Evolutionary conservation across 2,329 filamentous ascomycete genomes (phyloP).

Genomic region (Sordariomycetes sp.): DNA sequence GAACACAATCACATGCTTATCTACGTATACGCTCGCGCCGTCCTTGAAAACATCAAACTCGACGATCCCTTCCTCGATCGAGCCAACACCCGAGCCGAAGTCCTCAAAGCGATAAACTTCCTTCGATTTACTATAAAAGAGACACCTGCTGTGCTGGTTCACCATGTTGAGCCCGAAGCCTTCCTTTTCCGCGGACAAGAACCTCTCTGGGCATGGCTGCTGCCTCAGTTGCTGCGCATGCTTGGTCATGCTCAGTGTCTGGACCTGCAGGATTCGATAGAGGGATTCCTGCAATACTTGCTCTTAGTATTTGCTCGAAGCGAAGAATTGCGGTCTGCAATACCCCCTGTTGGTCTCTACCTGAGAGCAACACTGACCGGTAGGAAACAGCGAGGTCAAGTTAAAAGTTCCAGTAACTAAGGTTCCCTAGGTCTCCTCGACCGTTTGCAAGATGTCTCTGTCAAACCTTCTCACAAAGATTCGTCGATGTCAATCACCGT

Average conservation of each 20-base stretch:
- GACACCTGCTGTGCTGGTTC: conserved; percentile 59
- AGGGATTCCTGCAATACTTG: conserved; percentile 40
- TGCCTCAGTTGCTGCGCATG: conserved; percentile 47
- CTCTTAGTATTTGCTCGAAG: conserved; percentile 33
- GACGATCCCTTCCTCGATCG: conserved; percentile 59
- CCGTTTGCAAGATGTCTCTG: conserved; percentile 21
- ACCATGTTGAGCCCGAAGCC: conserved; percentile 25
- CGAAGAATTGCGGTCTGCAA: conserved; percentile 37
- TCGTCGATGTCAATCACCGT: conserved; percentile 19
- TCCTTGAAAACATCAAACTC: conserved; percentile 59
- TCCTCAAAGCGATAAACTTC: conserved; percentile 67
- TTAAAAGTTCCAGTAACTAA: neutral
- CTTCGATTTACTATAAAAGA: conserved; percentile 66
- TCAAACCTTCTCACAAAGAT: conserved; percentile 16
- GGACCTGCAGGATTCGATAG: conserved; percentile 39
- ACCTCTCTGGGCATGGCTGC: conserved; percentile 57
- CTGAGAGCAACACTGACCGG: conserved; percentile 37
- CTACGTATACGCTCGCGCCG: conserved; percentile 72
- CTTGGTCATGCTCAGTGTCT: conserved; percentile 42
- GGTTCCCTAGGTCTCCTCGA: conserved; percentile 15
- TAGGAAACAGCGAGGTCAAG: conserved; percentile 16
- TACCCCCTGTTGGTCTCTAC: conserved; percentile 34
- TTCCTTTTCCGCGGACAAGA: conserved; percentile 46
- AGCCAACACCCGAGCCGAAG: conserved; percentile 47
- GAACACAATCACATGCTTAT: conserved; percentile 79